Evolutionary conservation across 106 monocot genomes (phyloP), one percentile per base, ranked within the genome.

Genomic region (Dioscorea alata): DNA sequence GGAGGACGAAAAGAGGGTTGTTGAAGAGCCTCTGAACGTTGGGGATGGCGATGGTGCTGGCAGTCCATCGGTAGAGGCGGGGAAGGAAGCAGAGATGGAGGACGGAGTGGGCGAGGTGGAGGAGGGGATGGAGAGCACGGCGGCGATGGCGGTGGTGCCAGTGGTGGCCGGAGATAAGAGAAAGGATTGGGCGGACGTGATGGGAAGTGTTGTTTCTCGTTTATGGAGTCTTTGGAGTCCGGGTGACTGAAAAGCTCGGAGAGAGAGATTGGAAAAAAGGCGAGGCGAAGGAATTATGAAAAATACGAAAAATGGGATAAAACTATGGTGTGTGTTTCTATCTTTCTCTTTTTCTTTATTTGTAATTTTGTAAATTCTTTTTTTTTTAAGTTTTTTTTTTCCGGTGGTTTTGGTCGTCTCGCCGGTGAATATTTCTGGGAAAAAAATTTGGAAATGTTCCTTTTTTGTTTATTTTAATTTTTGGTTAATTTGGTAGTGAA

Each of bases 141-240:
- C 32, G 25, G 18, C 23, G 48, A 69, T 66, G 20, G 51, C 53
- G 49, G 49, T 25, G 54, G 52, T 64, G 72, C 77, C 64, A 76
- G 66, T 8, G 20, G 24, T 8, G 24, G 24, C 71, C 69, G 73
- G 65, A 60, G 49, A 66, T 4, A 49, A 23, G 66, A 33, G 66
- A 10, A 42, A 42, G 69, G 64, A 73, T 1, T 85, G 80, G 84
- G 24, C 80, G 76, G 84, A 85, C 65, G 65, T 80, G 64, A 70
- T 76, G 65, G 80, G 77, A 17, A 48, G 71, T 8, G 58, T 84
- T 31, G 76, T 76, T 52, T 74, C 51, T n/a, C 80, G 73, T 70
- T 80, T 76, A 22, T 81, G 63, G 76, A 77, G 67, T 69, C 80
- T 80, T 70, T 85, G 84, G 80, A 65, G 77, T 74, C 80, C 80